phyloP scores from a whole-genome alignment of 108 stramenopile species.

The Nitzschia putrida region DNA sequence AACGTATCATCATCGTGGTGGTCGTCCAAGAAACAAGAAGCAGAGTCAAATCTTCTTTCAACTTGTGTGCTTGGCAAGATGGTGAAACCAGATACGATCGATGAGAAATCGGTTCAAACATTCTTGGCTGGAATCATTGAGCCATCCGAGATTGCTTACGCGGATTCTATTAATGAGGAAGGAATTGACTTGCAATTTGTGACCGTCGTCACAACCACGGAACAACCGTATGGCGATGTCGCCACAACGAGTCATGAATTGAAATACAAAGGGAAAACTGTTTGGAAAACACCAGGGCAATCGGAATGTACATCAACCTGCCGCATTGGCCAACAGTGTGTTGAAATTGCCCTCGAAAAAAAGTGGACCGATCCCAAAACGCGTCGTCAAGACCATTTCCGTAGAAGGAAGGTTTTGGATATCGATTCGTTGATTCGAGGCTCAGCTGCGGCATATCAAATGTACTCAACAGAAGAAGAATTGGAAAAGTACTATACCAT shows the following conservation, averaged over 20 bases:
- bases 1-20: too few species aligned
- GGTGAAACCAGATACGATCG: too few species aligned
- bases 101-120: too few species aligned
- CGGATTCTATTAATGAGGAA: background rate
- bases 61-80: too few species aligned
- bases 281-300: background rate
- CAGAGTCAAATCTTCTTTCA: too few species aligned
- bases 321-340: background rate
- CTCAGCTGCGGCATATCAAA: background rate
- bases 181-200: background rate
- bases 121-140: constrained; percentile 3
- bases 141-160: background rate
- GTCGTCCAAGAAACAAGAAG: too few species aligned
- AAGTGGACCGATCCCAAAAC: background rate
- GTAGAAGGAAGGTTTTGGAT: background rate
- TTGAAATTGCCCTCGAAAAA: background rate
- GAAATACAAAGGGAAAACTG: background rate
- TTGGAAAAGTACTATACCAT: background rate
- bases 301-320: background rate
- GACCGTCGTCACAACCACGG: background rate
- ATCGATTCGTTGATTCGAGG: constrained; percentile 1
- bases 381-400: background rate
- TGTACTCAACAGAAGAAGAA: background rate
- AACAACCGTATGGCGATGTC: background rate
- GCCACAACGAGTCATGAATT: background rate